Evolutionary conservation across 352 stramenopile genomes (phyloP).

Genomic region (Thalassiosira exigua): DNA sequence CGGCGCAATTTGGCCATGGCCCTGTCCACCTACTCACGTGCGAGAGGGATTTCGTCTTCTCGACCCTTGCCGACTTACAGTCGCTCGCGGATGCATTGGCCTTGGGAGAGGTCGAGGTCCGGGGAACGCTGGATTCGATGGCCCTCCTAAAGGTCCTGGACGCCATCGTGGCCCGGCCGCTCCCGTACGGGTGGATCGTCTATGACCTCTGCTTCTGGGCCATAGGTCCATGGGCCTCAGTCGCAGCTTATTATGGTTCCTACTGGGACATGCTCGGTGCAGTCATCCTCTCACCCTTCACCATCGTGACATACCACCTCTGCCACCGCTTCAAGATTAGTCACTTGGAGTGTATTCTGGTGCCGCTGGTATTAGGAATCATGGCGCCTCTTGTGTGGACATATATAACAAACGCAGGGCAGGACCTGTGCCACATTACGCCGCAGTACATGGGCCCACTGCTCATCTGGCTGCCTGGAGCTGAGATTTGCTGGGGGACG

Average conservation of each 20-base stretch:
- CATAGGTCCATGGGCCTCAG: constrained; percentile 12
- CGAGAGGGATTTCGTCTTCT: constrained; percentile 20
- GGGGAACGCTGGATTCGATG: background rate
- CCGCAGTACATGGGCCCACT: no score
- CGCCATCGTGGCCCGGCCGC: background rate
- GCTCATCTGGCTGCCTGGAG: no score
- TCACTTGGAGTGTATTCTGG: no score
- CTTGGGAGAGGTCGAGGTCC: constrained; percentile 1
- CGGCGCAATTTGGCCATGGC: constrained; percentile 6
- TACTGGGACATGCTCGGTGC: constrained; percentile 28
- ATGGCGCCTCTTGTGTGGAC: no score
- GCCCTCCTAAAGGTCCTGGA: background rate
- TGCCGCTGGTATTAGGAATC: no score
- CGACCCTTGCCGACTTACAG: constrained; percentile 11
- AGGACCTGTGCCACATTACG: no score
- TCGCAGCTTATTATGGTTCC: constrained; percentile 16
- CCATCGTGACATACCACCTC: no score
- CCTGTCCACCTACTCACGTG: constrained; percentile 10
- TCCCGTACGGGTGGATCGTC: constrained; percentile 15
- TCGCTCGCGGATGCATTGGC: constrained; percentile 2
- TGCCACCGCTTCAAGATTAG: no score
- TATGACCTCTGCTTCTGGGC: constrained; percentile 8
- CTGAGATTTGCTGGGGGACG: no score
- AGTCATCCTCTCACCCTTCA: no score
- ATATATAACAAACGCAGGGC: no score